Evolutionary conservation across 441 rosid species (phyloP).

Genomic region (Euphorbia corollata): DNA sequence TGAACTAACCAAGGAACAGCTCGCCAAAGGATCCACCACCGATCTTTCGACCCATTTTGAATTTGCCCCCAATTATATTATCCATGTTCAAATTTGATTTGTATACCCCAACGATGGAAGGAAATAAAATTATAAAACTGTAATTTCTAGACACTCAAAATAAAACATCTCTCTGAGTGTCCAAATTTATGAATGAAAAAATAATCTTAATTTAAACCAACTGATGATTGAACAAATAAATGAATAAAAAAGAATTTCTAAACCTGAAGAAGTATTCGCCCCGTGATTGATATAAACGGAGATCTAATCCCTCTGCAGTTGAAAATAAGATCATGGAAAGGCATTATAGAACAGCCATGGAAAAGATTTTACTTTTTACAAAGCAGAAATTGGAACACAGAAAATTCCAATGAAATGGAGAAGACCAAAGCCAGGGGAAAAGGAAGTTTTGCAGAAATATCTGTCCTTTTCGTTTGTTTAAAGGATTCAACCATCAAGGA

Average conservation of each 20-base stretch:
- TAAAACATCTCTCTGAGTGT: slow-evolving; percentile 14
- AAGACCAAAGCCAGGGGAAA: not conserved
- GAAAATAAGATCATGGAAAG: slow-evolving; percentile 2
- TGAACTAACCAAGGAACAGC: slow-evolving; percentile 60
- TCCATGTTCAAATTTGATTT: slow-evolving; percentile 43
- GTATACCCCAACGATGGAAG: not conserved
- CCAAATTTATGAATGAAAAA: not conserved
- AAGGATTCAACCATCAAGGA: not conserved
- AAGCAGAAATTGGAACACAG: not conserved
- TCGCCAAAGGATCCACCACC: slow-evolving; percentile 96
- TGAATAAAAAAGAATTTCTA: not conserved
- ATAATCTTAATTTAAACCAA: not conserved
- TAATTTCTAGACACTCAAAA: slow-evolving; percentile 12
- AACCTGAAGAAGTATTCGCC: not conserved
- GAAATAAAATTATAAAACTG: not conserved
- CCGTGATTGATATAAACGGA: slow-evolving; percentile 13
- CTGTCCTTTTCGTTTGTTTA: not conserved
- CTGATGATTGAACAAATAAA: not conserved
- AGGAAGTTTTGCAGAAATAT: slow-evolving; percentile 5
- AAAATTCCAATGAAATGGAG: slow-evolving; percentile 3
- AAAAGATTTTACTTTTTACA: not conserved
- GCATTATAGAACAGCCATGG: not conserved
- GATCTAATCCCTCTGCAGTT: slow-evolving; percentile 10
- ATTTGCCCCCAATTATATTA: slow-evolving; percentile 82
- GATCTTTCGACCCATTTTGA: slow-evolving; percentile 85